Evolutionary conservation across 2,329 filamentous ascomycete genomes (phyloP).

Genomic region (Nothophoma quercina): DNA sequence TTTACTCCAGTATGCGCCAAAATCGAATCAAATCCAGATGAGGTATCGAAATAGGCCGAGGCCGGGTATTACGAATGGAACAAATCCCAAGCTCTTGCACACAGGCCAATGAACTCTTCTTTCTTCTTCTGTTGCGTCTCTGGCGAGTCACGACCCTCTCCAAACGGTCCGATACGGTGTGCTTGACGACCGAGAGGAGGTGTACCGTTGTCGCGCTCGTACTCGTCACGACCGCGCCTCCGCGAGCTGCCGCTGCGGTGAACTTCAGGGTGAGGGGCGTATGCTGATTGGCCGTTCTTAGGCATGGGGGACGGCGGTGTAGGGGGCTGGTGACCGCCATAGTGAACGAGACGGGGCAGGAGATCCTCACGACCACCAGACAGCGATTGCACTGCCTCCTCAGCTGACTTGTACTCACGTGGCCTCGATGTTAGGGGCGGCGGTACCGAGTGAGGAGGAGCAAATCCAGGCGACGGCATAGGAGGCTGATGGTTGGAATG

Average conservation of each 20-base stretch:
- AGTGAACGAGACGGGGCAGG: slow-evolving; percentile 92
- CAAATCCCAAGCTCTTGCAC: slow-evolving; percentile 91
- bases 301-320: slow-evolving; percentile 84
- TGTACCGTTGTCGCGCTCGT: slow-evolving; percentile 85
- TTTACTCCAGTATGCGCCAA: slow-evolving; percentile 35
- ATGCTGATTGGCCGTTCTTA: slow-evolving; percentile 47
- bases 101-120: slow-evolving; percentile 88
- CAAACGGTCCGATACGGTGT: slow-evolving; percentile 68
- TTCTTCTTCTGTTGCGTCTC: slow-evolving; percentile 86
- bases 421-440: slow-evolving; percentile 65
- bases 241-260: slow-evolving; percentile 68
- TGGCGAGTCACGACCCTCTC: slow-evolving; percentile 81
- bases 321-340: slow-evolving; percentile 90
- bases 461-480: slow-evolving; percentile 79
- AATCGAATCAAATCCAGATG: slow-evolving; percentile 18
- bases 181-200: slow-evolving; percentile 77
- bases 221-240: slow-evolving; percentile 84
- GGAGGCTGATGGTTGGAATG: slow-evolving; percentile 72
- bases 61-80: slow-evolving; percentile 77
- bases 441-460: slow-evolving; percentile 60
- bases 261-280: slow-evolving; percentile 38
- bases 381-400: slow-evolving; percentile 91
- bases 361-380: slow-evolving; percentile 92
- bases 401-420: slow-evolving; percentile 92
- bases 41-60: slow-evolving; percentile 21